phyloP scores from a whole-genome alignment of 345 rosid species.

The Streptanthus diversifolius region DNA sequence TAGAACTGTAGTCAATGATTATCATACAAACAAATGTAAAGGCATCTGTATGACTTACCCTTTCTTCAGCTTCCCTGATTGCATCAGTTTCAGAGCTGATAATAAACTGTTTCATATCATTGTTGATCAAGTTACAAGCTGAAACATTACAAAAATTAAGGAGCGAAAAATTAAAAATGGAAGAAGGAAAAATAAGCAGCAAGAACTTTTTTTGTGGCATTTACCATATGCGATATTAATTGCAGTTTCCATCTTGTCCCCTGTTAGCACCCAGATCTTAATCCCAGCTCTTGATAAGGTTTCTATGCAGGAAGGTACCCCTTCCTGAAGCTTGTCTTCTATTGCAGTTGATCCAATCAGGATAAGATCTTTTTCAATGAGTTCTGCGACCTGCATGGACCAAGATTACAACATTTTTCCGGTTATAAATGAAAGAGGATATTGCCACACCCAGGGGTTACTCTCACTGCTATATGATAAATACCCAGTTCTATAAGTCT shows the following conservation, averaged over 20 bases:
- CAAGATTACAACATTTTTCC: not conserved
- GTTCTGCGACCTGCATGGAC: constrained; percentile 74
- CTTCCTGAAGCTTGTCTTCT: constrained; percentile 99
- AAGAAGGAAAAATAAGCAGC: not conserved
- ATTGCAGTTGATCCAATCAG: constrained; percentile 93
- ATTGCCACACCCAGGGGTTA: not conserved
- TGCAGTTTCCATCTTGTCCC: constrained; percentile 98
- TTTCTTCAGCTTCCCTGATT: constrained; percentile 84
- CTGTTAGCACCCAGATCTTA: constrained; percentile 96
- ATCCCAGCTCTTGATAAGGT: constrained; percentile 96
- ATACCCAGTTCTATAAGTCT: not conserved
- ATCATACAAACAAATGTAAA: not conserved
- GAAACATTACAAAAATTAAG: constrained; percentile 29
- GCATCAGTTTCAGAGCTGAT: constrained; percentile 90
- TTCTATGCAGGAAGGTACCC: constrained; percentile 91
- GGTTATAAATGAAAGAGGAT: not conserved
- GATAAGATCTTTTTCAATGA: constrained; percentile 78
- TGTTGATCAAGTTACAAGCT: constrained; percentile 95
- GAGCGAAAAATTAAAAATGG: not conserved
- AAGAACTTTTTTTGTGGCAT: constrained; percentile 29
- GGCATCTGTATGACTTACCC: constrained; percentile 45
- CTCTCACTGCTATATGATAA: not conserved
- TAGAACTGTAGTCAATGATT: not conserved
- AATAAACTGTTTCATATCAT: constrained; percentile 88
- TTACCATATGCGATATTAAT: constrained; percentile 94